Conservation (phyloP, 139 green algal species). For the Coccomyxa sp. region DNA sequence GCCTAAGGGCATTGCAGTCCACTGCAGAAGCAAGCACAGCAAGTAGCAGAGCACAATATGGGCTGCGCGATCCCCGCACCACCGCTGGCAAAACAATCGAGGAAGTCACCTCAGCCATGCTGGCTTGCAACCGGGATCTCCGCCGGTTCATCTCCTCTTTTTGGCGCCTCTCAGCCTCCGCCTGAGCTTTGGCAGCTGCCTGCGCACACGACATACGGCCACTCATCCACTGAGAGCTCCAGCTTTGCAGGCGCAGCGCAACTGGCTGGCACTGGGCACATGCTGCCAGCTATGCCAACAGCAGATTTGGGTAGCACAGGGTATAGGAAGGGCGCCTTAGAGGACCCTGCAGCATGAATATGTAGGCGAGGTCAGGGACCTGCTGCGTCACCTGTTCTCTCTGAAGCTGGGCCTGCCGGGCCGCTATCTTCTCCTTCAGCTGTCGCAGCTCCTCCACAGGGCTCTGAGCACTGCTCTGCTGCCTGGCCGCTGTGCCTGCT, state of each 20-base stretch:
- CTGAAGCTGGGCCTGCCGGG: too few species aligned
- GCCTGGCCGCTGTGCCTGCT: too few species aligned
- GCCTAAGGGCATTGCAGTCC: not conserved
- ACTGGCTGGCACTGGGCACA: not conserved
- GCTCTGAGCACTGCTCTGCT: too few species aligned
- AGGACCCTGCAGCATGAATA: too few species aligned
- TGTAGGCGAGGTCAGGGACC: too few species aligned
- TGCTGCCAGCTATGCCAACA: not conserved
- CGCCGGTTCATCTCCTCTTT: not conserved
- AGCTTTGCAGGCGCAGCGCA: not conserved
- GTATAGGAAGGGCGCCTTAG: not conserved
- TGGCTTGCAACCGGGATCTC: not conserved
- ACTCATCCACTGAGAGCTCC: not conserved
- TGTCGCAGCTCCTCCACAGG: too few species aligned
- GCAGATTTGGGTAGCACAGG: not conserved
- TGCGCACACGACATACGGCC: not conserved
- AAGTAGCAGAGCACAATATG: not conserved
- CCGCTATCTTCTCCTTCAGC: too few species aligned
- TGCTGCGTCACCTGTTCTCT: too few species aligned
- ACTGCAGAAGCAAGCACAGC: not conserved
- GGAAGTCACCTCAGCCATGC: not conserved
- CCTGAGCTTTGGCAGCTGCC: too few species aligned
- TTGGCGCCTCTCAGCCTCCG: not conserved
- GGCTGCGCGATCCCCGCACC: not conserved
- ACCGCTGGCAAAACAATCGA: not conserved